Evolutionary conservation across 192 early-diverging fungal species (phyloP).

Genomic region (Dissophora globulifera): DNA sequence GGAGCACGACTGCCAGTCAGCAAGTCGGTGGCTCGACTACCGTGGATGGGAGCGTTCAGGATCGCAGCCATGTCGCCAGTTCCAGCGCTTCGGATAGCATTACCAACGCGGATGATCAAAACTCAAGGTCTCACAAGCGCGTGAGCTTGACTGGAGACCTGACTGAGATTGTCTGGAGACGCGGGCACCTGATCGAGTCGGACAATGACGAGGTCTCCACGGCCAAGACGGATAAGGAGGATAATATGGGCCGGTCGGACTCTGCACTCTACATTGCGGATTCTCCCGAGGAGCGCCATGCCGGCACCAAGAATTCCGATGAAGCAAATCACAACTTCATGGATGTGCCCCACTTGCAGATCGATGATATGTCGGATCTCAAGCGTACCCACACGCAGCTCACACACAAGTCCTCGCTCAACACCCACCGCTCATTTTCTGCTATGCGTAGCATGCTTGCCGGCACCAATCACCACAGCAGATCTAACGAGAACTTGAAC

Average conservation of each 20-base stretch:
- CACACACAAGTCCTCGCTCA: constrained; percentile 7
- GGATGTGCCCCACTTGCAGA: neutral
- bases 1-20: neutral
- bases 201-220: constrained; percentile 19
- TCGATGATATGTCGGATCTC: neutral
- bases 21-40: constrained; percentile 27
- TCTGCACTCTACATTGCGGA: too few relatives aligned
- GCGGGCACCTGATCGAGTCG: constrained; percentile 39
- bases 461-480: constrained; percentile 29
- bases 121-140: constrained; percentile 6
- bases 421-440: constrained; percentile 7
- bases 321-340: constrained; percentile 10
- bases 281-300: too few relatives aligned
- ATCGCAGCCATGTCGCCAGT: neutral
- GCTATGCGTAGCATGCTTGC: constrained; percentile 29
- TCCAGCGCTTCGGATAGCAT: constrained; percentile 3
- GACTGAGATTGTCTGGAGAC: constrained; percentile 51
- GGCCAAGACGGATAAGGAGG: neutral
- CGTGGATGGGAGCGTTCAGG: constrained; percentile 14
- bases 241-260: too few relatives aligned
- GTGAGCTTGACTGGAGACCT: constrained; percentile 28
- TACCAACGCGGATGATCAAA: constrained; percentile 27
- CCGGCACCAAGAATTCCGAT: neutral
- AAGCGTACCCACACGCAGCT: constrained; percentile 11
- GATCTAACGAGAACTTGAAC: constrained; percentile 32